A percentile compares a stretch with the other conserved stretches of the same genome.
Evolutionary conservation across 257 asterid genomes (phyloP).

Genomic region (Ballota nigra): DNA sequence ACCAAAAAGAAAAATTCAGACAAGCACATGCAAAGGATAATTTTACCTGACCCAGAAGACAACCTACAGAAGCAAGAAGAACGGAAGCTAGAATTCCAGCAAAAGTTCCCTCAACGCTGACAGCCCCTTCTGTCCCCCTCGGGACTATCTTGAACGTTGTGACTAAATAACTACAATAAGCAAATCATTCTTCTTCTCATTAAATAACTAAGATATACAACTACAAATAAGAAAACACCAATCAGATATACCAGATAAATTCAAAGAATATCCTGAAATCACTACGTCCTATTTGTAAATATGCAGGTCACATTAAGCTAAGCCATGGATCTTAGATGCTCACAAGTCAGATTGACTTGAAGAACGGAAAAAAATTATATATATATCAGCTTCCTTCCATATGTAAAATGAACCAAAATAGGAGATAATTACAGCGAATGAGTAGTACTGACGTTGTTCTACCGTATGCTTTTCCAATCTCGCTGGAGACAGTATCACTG

Average conservation of each 20-base stretch:
- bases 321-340: neutral
- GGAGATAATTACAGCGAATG: conserved; percentile 17
- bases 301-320: neutral
- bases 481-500: conserved; percentile 96
- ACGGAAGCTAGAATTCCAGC: conserved; percentile 83
- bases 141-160: conserved; percentile 96
- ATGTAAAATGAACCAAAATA: conserved; percentile 10
- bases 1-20: neutral
- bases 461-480: conserved; percentile 97
- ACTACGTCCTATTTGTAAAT: neutral
- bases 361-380: too few relatives aligned
- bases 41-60: conserved; percentile 61
- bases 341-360: neutral
- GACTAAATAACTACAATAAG: conserved; percentile 61
- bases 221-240: neutral
- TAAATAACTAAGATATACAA: neutral
- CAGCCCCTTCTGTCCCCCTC: conserved; percentile 97
- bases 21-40: neutral
- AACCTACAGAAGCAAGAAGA: conserved; percentile 76
- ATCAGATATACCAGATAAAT: neutral
- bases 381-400: conserved; percentile 20
- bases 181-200: neutral
- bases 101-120: conserved; percentile 88
- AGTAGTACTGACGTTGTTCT: conserved; percentile 73
- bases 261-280: neutral